Percentiles rank a stretch among this genome's conserved stretches.
These are phyloP conservation scores for Dioszegia aurantiaca DNA, from an alignment of 768 basidiomycete genomes.

Conservation along the genomic window DNA sequence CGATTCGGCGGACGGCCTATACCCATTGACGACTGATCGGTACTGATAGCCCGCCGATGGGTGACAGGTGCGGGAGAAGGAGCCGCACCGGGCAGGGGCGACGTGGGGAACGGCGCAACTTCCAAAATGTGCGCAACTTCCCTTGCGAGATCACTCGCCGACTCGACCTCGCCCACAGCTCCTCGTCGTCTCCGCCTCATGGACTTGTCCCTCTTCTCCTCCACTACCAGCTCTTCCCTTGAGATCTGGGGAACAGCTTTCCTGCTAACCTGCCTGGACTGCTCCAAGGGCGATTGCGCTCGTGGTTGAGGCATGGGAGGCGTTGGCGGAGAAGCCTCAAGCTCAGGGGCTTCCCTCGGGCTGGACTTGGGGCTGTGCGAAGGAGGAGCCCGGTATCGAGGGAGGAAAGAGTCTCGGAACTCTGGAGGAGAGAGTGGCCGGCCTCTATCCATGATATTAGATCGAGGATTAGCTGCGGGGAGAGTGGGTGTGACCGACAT, in stretches of 20 bases:
- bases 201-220: constrained; percentile 7
- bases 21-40: not conserved
- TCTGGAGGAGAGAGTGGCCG: constrained; percentile 36
- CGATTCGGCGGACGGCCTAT: constrained; percentile 12
- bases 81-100: not conserved
- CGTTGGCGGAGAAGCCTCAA: not conserved
- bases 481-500: not conserved
- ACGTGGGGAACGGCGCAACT: not conserved
- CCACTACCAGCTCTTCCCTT: constrained; percentile 1
- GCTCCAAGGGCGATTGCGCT: not conserved
- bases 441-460: constrained; percentile 33
- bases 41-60: constrained; percentile 9
- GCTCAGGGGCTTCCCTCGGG: not conserved
- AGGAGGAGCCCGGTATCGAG: not conserved
- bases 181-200: constrained; percentile 7
- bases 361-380: not conserved
- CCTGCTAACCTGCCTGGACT: not conserved
- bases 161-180: not conserved
- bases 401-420: constrained; percentile 20
- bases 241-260: constrained; percentile 14
- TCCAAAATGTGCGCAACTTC: constrained; percentile 9
- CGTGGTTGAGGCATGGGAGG: not conserved
- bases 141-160: not conserved
- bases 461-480: not conserved
- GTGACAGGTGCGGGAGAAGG: not conserved